Evolutionary conservation across 768 basidiomycete species (phyloP), one percentile per base, ranked within the genome.

Genomic region (Cantharellus anzutake): DNA sequence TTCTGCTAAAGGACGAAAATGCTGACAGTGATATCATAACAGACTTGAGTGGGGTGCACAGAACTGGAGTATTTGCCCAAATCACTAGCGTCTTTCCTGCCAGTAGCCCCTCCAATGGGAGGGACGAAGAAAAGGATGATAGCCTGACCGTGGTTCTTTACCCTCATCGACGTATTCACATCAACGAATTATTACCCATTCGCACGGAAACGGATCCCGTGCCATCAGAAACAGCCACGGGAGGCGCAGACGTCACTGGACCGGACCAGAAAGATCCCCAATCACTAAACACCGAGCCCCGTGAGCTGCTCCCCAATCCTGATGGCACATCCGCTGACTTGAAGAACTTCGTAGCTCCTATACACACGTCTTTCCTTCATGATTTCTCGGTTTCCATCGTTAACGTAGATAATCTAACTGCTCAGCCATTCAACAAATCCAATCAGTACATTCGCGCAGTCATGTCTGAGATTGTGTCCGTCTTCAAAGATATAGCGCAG

Each of bases 401-500:
- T 60, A 83, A 85, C 63, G 83, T 96, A 40, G 81, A 82, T 37
- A 97, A 97, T 67, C 78, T 96, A 55, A 68, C 71, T 37, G 84
- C 88, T 3, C 79, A 83, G 62, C 81, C 89, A 0, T 93, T 84
- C 74, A 81, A 84, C 73, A 89, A 93, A 69, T 88, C 92, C 69
- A 84, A 92, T 71, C 92, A 96, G 69, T 86, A 93, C 70, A 84
- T 94, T 65, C 86, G 91, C 37, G 94, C 94, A 3, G 87, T 96
- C 71, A 93, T 91, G 81, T 84, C 84, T 50, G 94, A 98, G 71
- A 90, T 98, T 61, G 86, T 98, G 64, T 84, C 86, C 51, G 90
- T 93, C 42, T 97, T 98, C 80, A 98, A 98, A 75, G 93, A 97
- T 68, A 96, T 98, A 61, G 93, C 93, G 0, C 89, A 93, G 69